Base-by-base conservation (phyloP, 2,329 filamentous ascomycete genomes). In the Clonostachys byssicola region DNA sequence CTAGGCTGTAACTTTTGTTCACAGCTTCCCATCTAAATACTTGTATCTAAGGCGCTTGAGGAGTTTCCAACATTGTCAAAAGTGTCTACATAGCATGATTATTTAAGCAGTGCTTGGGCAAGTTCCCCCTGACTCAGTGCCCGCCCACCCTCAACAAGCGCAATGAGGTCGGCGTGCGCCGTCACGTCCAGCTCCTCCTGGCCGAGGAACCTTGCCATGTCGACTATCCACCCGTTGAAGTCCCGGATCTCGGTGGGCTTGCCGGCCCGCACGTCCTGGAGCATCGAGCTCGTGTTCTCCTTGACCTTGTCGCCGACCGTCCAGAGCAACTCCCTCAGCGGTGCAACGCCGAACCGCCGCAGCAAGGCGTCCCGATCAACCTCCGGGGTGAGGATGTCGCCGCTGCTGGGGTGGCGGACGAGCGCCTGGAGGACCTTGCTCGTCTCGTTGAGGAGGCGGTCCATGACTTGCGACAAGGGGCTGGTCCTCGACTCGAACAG, bases 401-500 rank as follows among this genome's bases (percentile, higher is more conserved):
- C 58, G 40, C 56, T 71, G 50, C 62, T 67, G 41, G 81, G 73
- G 33, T 91, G 71, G 50, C 81, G 75, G 2, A 89, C 80, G 9
- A 95, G 72, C 12, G 75, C 75, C 48, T 78, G 81, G 34, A 95
- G 79, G n/a, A 95, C 83, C 20, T 77, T 71, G 44, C 82, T 86
- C 6, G 88, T 84, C 60, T 96, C 91, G n/a, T 73, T 68, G 6
- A 96, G 71, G 5, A 96, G 74, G 20, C 80, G 68, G 41, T 86
- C 80, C 59, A 92, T 84, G 6, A 88, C 72, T 23, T 71, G 72
- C 1, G 23, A n/a, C 8, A 50, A 33, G 13, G 73, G 65, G 10
- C 63, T 59, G 8, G 58, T 53, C 49, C 74, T 73, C 51, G 83
- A 80, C 52, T 77, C 75, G 14, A 95, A 81, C 0, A 96, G 64